phyloP scores from a whole-genome alignment of 345 rosid genomes.

The Ceriops zippeliana region DNA sequence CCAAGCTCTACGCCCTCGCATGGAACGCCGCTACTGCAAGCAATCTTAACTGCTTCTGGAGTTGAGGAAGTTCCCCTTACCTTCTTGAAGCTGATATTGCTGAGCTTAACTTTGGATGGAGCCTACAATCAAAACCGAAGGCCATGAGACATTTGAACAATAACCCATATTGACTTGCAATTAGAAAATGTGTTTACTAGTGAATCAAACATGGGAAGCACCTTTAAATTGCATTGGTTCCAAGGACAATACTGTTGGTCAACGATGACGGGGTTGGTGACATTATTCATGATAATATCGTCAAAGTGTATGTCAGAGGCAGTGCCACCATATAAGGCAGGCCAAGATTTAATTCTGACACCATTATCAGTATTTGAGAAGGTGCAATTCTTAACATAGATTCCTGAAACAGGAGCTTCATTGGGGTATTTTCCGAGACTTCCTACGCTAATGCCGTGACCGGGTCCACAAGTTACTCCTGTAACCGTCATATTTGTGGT shows the following conservation, averaged over 20 bases:
- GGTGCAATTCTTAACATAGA: constrained; percentile 37
- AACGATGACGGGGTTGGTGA: constrained; percentile 42
- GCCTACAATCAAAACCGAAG: constrained; percentile 4
- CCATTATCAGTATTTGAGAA: constrained; percentile 43
- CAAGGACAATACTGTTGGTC: constrained; percentile 52
- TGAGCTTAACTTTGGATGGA: constrained; percentile 43
- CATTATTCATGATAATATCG: constrained; percentile 49
- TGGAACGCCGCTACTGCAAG: constrained; percentile 46
- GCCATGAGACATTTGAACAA: too few relatives aligned
- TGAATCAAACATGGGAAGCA: constrained; percentile 3
- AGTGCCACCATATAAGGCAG: constrained; percentile 28
- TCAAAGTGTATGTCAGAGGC: constrained; percentile 44
- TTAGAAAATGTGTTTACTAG: not conserved
- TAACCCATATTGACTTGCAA: not conserved
- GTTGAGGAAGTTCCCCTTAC: constrained; percentile 47
- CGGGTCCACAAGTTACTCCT: constrained; percentile 49
- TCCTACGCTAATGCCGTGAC: constrained; percentile 58
- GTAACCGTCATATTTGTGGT: constrained; percentile 26
- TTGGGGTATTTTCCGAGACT: constrained; percentile 48
- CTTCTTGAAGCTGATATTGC: constrained; percentile 44
- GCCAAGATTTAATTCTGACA: constrained; percentile 60
- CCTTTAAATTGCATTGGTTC: constrained; percentile 36
- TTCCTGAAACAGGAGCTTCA: constrained; percentile 45
- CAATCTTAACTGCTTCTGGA: constrained; percentile 36
- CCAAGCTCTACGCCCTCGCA: constrained; percentile 37